Percentiles rank a stretch among this genome's conserved stretches.
Conservation (phyloP, 2,329 filamentous ascomycete species). For the Hawksworthiomyces lignivorus region DNA sequence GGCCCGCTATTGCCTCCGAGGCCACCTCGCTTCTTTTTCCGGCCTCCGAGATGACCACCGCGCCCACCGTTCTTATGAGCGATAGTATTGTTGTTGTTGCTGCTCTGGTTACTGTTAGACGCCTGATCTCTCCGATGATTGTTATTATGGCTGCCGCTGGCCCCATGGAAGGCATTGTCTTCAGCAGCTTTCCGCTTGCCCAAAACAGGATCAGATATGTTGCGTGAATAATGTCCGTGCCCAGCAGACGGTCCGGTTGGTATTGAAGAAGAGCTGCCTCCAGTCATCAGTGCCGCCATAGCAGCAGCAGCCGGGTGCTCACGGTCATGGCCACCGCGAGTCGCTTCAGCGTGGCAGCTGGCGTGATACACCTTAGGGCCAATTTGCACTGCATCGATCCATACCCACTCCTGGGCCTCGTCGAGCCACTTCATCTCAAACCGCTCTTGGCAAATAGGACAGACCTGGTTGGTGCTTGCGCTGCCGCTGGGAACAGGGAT, state of each 20-base stretch:
- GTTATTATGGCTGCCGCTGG: constrained; percentile 1
- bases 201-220: constrained; percentile 5
- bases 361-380: constrained; percentile 80
- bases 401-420: constrained; percentile 92
- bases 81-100: constrained; percentile 1
- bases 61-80: constrained; percentile 1
- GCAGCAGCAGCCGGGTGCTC: constrained; percentile 18
- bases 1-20: constrained; percentile 1
- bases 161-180: too few relatives aligned
- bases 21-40: constrained; percentile 16
- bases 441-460: constrained; percentile 90
- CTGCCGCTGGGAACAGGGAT: constrained; percentile 78
- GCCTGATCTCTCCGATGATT: not conserved
- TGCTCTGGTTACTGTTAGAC: not conserved
- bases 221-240: constrained; percentile 25
- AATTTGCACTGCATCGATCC: constrained; percentile 78
- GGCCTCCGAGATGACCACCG: constrained; percentile 2
- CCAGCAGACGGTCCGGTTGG: constrained; percentile 8
- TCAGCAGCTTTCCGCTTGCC: constrained; percentile 10
- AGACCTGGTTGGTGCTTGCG: constrained; percentile 65
- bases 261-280: constrained; percentile 2
- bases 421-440: constrained; percentile 91
- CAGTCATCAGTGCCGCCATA: constrained; percentile 10
- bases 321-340: constrained; percentile 46
- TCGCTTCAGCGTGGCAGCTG: constrained; percentile 79